Base-by-base conservation (phyloP, 495 filamentous ascomycete genomes). In the Podospora pseudoanserina region DNA sequence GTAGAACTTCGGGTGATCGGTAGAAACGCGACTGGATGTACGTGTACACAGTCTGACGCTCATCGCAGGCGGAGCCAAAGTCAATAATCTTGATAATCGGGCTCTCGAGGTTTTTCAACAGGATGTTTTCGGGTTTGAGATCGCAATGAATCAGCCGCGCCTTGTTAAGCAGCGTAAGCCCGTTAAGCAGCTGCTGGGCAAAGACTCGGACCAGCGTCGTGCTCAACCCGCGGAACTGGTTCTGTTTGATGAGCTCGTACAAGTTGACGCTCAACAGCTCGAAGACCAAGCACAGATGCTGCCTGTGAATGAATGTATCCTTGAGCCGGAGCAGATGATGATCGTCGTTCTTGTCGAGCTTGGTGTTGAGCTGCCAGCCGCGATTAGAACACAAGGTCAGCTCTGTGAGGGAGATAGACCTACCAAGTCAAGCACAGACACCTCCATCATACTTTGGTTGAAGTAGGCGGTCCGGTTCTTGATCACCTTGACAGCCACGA, bases 401-500 rank as follows among this genome's bases (percentile, higher is more conserved):
- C 59, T 9, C 23, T 61, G 20, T 6, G 9, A 15, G 59, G 26
- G 11, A 20, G 30, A 28, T 28, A 16, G 53, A 69, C 89, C 68
- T 86, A 97, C 94, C 84, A 99, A 76, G 78, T 99, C 96, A 32
- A 99, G 82, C 7, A 99, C 96, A 7, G 96, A 99, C 30, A 99
- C 96, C 74, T 99, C 96, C 96, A 99, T 99, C 96, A 99, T 99
- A 77, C 96, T 99, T 79, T 99, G 96, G 75, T 99, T 99, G 83
- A 99, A 99, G 75, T 99, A 99, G 19, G 96, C 96, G 0, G 95
- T 98, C 77, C 96, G 88, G 78, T 99, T 99, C 79, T 99, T 99
- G 81, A 99, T 94, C 32, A 98, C 96, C 81, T 99, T 99, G 67
- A 99, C 96, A 1, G 96, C 96, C 28, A 99, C 94, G 44, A 99